These are phyloP conservation scores for Ophiostoma australiae DNA, from an alignment of 2,329 filamentous ascomycete genomes.

Conservation along the genomic window DNA sequence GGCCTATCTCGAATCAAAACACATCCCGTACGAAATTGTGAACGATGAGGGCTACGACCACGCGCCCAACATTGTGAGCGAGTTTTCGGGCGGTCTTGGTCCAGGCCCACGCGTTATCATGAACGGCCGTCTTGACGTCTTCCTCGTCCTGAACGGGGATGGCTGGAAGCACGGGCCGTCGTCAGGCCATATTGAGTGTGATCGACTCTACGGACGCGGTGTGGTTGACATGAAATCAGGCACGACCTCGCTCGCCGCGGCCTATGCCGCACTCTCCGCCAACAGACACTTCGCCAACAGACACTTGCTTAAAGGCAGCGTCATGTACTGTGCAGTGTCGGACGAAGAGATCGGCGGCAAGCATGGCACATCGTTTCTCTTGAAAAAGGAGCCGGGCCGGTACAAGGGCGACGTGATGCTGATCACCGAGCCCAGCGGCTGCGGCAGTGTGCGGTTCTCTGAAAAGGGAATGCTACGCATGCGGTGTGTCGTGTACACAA, in stretches of 20 bases:
- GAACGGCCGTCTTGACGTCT: slow-evolving; percentile 16
- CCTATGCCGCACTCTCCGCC: slow-evolving; percentile 19
- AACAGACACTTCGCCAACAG: slow-evolving; percentile 7
- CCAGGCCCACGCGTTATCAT: background rate
- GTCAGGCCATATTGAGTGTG: slow-evolving; percentile 23
- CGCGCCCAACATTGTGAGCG: background rate
- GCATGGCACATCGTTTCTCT: background rate
- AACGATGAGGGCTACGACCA: background rate
- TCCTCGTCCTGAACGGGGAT: slow-evolving; percentile 17
- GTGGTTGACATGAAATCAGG: slow-evolving; percentile 26
- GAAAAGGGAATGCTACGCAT: slow-evolving; percentile 25
- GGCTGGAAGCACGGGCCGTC: slow-evolving; percentile 22
- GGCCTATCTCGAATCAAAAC: background rate
- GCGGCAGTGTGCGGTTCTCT: slow-evolving; percentile 24
- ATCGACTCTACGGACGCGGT: slow-evolving; percentile 22
- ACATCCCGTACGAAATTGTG: background rate
- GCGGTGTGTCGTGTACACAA: slow-evolving; percentile 17
- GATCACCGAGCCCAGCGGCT: slow-evolving; percentile 24
- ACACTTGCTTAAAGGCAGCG: slow-evolving; percentile 20
- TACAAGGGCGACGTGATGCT: slow-evolving; percentile 24
- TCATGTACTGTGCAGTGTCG: slow-evolving; percentile 20
- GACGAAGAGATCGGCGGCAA: background rate
- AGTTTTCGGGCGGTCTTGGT: background rate
- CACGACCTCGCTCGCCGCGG: slow-evolving; percentile 22
- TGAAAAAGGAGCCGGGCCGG: background rate